Base-by-base conservation (phyloP, 495 filamentous ascomycete genomes). In the Physcia stellaris region DNA sequence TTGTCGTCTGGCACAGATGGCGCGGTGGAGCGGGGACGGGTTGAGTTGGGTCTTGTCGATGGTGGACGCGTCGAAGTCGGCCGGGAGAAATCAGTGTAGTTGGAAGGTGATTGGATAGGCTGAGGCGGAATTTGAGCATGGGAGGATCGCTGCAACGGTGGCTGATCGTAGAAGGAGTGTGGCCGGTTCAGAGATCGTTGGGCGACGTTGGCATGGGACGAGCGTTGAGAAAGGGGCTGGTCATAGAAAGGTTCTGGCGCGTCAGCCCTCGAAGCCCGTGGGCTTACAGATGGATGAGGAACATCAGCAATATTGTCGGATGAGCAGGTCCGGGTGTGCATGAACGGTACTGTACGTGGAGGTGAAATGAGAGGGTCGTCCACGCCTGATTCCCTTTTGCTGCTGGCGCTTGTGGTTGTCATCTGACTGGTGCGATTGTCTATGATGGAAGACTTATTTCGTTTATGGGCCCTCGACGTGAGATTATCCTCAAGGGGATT, bases 401-500 rank as follows among this genome's bases (percentile, higher is more conserved):
- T 49, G 40, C 59, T 69, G 13, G 62, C 49, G 12, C 65, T 72
- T 31, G 68, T 64, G 53, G 78, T 46, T 54, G 78, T 56, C 54
- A 65, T 59, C 37, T 59, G 49, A 52, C 71, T 58, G 50, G 62
- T 43, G 56, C 67, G 55, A 60, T 75, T 62, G 42, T 70, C 51
- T 54, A 53, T 65, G 4, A 80, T 58, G 4, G 79, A 77, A 0
- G 80, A 80, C 53, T 83, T 82, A 60, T 79, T 86, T 43, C 77
- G 69, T 61, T 83, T 86, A 41, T 74, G 75, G n/a, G n/a, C n/a
- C 12, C 85, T 77, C 9, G 83, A 77, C 4, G 86, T 94, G 26
- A 93, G 58, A 47, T 90, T 80, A 47, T 81, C 75, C 50, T 94
- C 86, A 6, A 94, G 60, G 6, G 86, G 86, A 47, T 94, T 94